A percentile compares a stretch with the other conserved stretches of the same genome.
Evolutionary conservation across 129 eudicot species (phyloP).

Genomic region (Calendula officinalis): DNA sequence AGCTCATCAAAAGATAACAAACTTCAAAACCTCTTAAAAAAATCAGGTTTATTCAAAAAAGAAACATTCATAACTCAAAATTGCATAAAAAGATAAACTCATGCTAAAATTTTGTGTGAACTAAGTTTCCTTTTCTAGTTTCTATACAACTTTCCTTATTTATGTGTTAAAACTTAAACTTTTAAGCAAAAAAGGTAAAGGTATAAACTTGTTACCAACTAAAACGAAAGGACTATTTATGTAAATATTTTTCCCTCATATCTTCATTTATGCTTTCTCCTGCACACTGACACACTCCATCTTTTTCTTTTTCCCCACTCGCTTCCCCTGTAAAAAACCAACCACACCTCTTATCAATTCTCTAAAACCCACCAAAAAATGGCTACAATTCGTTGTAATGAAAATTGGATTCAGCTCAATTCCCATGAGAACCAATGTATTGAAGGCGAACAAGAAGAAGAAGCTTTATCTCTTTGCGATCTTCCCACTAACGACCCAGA

Average conservation of each 20-base stretch:
- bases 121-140: background rate
- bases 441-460: conserved; percentile 55
- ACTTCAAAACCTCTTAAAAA: too few relatives aligned
- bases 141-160: too few relatives aligned
- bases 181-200: background rate
- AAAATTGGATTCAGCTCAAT: conserved; percentile 31
- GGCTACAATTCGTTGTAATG: conserved; percentile 33
- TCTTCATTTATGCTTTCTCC: conserved; percentile 33
- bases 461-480: conserved; percentile 67
- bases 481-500: conserved; percentile 48
- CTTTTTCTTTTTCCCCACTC: conserved; percentile 14
- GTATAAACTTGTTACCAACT: background rate
- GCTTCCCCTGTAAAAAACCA: conserved; percentile 29
- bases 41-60: too few relatives aligned
- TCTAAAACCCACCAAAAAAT: conserved; percentile 20
- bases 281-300: conserved; percentile 14
- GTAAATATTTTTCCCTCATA: background rate
- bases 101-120: too few relatives aligned
- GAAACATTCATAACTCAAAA: too few relatives aligned
- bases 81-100: too few relatives aligned
- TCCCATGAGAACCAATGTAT: conserved; percentile 25
- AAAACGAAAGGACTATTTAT: background rate
- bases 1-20: too few relatives aligned
- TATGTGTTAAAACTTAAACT: background rate
- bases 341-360: conserved; percentile 21